Base-by-base conservation (phyloP, 805 yeast species). In the Tetrapisispora iriomotensis region DNA sequence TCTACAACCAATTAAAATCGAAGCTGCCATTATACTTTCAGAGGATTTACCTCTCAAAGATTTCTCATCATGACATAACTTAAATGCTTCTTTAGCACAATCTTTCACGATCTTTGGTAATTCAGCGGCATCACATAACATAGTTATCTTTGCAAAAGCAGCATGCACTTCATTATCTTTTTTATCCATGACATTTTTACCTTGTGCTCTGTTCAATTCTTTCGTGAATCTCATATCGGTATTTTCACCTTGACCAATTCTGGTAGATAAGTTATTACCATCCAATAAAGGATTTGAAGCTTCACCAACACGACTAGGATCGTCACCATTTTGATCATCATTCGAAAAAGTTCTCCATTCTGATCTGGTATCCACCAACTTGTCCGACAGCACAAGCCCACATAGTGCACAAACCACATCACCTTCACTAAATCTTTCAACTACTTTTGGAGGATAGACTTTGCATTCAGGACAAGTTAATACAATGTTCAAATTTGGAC, bases 261-360 rank as follows among this genome's bases (percentile, higher is more conserved):
- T 79, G 4, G 98, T 90, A 13, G 94, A 85, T 40, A 90, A 76
- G 61, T 88, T 94, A 51, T 83, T 90, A 17, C 94, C 82, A 55
- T 88, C 96, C 49, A 92, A 70, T 39, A 88, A 67, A 8, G 96
- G 96, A 58, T 88, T 88, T 14, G 87, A 79, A 5, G 96, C 96
- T 58, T 88, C 96, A 62, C 98, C 98, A 46, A 90, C 98, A 83
- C 98, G 97, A 48, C 92, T 80, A 4, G 98, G 98, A 60, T 90
- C 98, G 61, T 87, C 96, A 52, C 94, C 95, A 51, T 90, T 92
- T 61, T 90, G 97, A 61, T 90, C 98, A 60, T 90, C 98, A 58
- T 92, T 92, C 43, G 94, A 81, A 61, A 90, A 90, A 2, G 98
- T 92, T 68, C 98, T 83, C 98, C 98, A 90, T 68, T 90, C 98